Evolutionary conservation across 371 early-diverging fungal genomes (phyloP), one percentile per base, ranked within the genome.

Genomic region (Saksenaea vasiformis): DNA sequence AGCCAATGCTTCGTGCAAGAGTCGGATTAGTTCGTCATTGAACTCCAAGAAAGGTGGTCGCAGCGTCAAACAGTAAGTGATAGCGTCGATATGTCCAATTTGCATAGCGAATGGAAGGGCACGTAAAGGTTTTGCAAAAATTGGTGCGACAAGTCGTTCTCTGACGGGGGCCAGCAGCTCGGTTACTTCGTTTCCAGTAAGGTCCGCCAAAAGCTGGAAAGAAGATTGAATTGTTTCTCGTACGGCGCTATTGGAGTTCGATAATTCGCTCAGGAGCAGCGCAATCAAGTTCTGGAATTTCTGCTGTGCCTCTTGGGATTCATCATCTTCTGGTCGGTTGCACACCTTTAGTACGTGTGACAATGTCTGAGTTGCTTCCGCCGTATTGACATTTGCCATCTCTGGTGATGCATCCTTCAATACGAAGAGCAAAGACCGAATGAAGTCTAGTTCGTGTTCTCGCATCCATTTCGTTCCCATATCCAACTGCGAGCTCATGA

Each of bases 1-100:
- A 0, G 97, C 96, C 38, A 98, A 73, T 0, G 95, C 96, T 71
- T 99, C 99, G 51, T 92, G 90, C 22, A 99, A 71, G 37, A 98
- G 69, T 11, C 97, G 87, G 11, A 93, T 78, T 31, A 99, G 83
- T 69, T 97, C 97, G 19, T 98, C 98, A 54, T 90, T 94, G 67
- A 97, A 95, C 44, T 87, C 87, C 44, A 98, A 73, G 68, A 98
- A 88, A 2, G 95, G 89, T 36, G 98, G 98, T 4, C 90, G 84
- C n/a, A 98, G 76, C 0, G 91, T 84, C 60, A 99, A 79, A 61
- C 97, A 96, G 74, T 95, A 98, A 0, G 97, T 97, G 62, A 98
- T 93, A 17, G 98, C 98, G 67, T 98, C 99, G 64, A 97, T 97
- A 68, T 96, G 89, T 9, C 98, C 99, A 27, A 99, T 98, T 74